These are phyloP conservation scores for Aspergillus uvarum DNA, from an alignment of 2,329 filamentous ascomycete genomes.

Conservation along the genomic window DNA sequence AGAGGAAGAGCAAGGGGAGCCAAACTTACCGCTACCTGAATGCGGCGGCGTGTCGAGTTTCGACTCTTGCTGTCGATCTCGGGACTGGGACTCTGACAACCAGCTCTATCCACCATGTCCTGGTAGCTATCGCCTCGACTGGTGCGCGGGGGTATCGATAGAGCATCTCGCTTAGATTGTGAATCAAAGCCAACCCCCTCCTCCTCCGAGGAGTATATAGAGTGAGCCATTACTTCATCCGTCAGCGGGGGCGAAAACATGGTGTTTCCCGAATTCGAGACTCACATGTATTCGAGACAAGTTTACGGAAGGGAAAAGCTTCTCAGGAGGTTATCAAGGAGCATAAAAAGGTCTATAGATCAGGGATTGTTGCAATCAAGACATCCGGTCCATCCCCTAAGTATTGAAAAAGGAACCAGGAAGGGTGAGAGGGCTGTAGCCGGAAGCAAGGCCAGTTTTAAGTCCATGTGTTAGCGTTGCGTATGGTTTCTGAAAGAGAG, in stretches of 20 bases:
- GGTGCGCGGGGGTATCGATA: constrained; percentile 25
- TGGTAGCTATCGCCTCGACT: constrained; percentile 27
- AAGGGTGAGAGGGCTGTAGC: constrained; percentile 25
- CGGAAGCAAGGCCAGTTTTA: constrained; percentile 35
- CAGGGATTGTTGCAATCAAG: constrained; percentile 23
- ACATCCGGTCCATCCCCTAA: constrained; percentile 17
- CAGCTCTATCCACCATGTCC: constrained; percentile 22
- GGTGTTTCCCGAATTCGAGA: constrained; percentile 15
- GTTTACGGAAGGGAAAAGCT: constrained; percentile 10
- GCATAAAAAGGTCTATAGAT: constrained; percentile 17
- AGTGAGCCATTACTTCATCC: constrained; percentile 26
- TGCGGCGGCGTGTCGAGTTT: constrained; percentile 49
- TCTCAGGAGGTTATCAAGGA: constrained; percentile 14
- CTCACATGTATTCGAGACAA: constrained; percentile 19
- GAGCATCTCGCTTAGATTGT: constrained; percentile 23
- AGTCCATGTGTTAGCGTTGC: constrained; percentile 31
- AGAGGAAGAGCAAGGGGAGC: not conserved
- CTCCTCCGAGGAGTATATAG: constrained; percentile 24
- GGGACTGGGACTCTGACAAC: constrained; percentile 23
- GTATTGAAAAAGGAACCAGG: constrained; percentile 23
- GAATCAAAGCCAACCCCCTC: constrained; percentile 24
- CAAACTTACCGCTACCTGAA: constrained; percentile 51
- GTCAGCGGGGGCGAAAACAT: constrained; percentile 21
- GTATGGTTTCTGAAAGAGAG: constrained; percentile 26
- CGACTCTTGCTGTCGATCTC: constrained; percentile 40